phyloP scores from a whole-genome alignment of 2,329 filamentous ascomycete species.

The Sordariomycetes sp. region DNA sequence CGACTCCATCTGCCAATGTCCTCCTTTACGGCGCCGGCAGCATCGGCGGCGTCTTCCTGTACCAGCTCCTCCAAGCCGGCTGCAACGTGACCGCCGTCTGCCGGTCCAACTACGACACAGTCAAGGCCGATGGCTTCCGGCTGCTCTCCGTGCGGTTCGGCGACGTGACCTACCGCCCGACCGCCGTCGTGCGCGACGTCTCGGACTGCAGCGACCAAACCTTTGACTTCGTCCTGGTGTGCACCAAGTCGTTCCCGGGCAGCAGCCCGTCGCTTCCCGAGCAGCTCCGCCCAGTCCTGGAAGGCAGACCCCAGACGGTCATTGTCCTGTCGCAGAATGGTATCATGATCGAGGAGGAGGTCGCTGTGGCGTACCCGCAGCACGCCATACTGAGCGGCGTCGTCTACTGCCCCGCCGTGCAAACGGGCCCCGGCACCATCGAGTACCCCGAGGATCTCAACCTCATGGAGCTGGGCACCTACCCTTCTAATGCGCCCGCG shows the following conservation, averaged over 20 bases:
- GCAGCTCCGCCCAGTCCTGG: slow-evolving; percentile 1
- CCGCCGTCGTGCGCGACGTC: neutral
- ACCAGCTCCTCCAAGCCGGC: neutral
- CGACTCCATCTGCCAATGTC: neutral
- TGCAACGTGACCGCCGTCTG: neutral
- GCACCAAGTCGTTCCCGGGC: neutral
- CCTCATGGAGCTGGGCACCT: slow-evolving; percentile 11
- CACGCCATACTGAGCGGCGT: slow-evolving; percentile 41
- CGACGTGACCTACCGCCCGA: neutral
- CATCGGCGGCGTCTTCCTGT: neutral
- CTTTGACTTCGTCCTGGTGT: slow-evolving; percentile 2
- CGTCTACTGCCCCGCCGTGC: slow-evolving; percentile 40
- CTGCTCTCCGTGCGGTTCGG: neutral
- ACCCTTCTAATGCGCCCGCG: neutral
- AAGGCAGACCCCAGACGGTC: slow-evolving; percentile 20
- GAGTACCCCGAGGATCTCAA: slow-evolving; percentile 30
- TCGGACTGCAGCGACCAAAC: neutral
- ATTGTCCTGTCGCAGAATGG: slow-evolving; percentile 50
- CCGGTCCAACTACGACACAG: neutral
- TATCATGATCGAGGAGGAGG: slow-evolving; percentile 42
- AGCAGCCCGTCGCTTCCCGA: neutral
- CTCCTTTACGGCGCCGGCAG: neutral
- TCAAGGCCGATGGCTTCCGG: neutral
- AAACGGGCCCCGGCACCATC: slow-evolving; percentile 28
- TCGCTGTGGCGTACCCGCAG: slow-evolving; percentile 28